Evolutionary conservation across 495 filamentous ascomycete species (phyloP).

Genomic region (Chaetomium cochliodes): DNA sequence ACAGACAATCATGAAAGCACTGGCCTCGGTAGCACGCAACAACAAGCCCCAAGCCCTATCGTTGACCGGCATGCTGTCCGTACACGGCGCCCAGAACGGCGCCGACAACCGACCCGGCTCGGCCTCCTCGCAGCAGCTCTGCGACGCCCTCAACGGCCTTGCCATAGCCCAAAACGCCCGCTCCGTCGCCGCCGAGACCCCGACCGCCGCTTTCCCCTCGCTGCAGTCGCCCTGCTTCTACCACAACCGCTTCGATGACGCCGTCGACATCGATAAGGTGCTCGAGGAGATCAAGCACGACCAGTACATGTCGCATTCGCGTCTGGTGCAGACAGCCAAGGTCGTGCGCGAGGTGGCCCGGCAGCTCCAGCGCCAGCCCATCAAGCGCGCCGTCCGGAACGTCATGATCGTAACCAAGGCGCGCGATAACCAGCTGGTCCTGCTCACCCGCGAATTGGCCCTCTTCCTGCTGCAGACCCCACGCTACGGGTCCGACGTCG

Average conservation of each 20-base stretch:
- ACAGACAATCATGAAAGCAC: constrained; percentile 85
- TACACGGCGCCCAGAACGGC: constrained; percentile 39
- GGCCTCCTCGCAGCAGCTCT: constrained; percentile 60
- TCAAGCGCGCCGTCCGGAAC: constrained; percentile 81
- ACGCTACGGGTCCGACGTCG: constrained; percentile 71
- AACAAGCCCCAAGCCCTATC: constrained; percentile 58
- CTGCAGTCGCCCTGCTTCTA: constrained; percentile 95
- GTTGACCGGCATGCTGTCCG: constrained; percentile 52
- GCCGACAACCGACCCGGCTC: constrained; percentile 50
- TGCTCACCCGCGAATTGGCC: constrained; percentile 78
- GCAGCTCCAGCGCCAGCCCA: constrained; percentile 83
- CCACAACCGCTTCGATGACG: constrained; percentile 93
- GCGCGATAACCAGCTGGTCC: constrained; percentile 82
- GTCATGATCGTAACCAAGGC: constrained; percentile 98
- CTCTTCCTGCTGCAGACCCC: constrained; percentile 84
- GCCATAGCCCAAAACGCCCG: constrained; percentile 45
- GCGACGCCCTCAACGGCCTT: constrained; percentile 62
- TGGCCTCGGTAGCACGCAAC: constrained; percentile 68
- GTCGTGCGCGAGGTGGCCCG: constrained; percentile 92
- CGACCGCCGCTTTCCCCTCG: constrained; percentile 61
- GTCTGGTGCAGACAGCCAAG: constrained; percentile 90
- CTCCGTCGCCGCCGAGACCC: constrained; percentile 42
- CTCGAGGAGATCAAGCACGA: constrained; percentile 91
- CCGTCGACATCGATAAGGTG: constrained; percentile 91
- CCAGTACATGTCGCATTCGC: constrained; percentile 86